These are phyloP conservation scores for Sequoia sempervirens DNA, from an alignment of 75 land plant genomes.

Conservation along the genomic window DNA sequence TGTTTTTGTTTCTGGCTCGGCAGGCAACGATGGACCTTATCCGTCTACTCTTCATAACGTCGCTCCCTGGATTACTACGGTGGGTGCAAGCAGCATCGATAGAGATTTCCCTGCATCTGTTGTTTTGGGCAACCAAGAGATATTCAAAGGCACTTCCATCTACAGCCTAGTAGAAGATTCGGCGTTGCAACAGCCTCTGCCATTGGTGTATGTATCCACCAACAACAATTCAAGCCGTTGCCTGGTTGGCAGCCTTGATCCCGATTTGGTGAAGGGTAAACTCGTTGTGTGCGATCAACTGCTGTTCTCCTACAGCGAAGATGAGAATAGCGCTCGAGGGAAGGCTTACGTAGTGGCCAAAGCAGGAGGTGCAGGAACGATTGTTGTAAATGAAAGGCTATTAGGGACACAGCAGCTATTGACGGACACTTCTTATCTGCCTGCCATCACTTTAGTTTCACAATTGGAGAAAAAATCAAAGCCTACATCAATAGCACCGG, in stretches of 20 bases:
- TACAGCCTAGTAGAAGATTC: slow-evolving; percentile 28
- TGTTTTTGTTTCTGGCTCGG: too few relatives aligned
- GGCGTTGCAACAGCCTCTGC: background rate
- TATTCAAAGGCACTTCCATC: slow-evolving; percentile 50
- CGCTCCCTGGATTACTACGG: too few relatives aligned
- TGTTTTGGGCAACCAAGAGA: background rate
- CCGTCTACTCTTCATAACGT: slow-evolving; percentile 44
- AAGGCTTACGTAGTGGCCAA: slow-evolving; percentile 64
- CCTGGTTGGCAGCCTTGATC: slow-evolving; percentile 52
- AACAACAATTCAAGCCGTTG: slow-evolving; percentile 43
- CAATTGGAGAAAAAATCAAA: too few relatives aligned
- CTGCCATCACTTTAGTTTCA: too few relatives aligned
- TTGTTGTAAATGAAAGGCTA: too few relatives aligned
- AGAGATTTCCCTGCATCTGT: too few relatives aligned
- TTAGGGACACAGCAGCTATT: too few relatives aligned
- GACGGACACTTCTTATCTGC: too few relatives aligned
- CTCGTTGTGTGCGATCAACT: too few relatives aligned
- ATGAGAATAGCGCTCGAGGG: slow-evolving; percentile 24
- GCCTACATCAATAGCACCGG: too few relatives aligned
- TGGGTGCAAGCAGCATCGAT: too few relatives aligned
- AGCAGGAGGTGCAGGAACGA: slow-evolving; percentile 61
- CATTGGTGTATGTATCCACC: background rate
- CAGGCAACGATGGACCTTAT: too few relatives aligned
- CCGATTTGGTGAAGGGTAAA: background rate
- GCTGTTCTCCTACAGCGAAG: slow-evolving; percentile 27